Evolutionary conservation across 805 yeast species (phyloP).

Genomic region (Cyberlindnera veronae): DNA sequence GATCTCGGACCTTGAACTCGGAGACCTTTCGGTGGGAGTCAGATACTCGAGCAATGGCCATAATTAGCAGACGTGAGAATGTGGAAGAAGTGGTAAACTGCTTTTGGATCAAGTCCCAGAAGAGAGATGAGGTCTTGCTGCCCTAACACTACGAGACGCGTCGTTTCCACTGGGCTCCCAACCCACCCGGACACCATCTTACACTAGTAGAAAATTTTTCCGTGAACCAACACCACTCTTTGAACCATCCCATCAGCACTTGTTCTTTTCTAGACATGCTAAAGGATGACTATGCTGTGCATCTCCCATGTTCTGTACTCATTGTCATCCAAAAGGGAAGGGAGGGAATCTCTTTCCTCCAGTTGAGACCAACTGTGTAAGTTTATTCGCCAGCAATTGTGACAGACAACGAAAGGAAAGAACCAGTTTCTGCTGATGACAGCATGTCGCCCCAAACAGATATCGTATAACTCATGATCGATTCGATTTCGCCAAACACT

Average conservation of each 20-base stretch:
- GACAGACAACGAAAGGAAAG: neutral
- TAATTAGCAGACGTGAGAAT: neutral
- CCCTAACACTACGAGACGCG: conserved; percentile 4
- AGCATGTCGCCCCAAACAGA: conserved; percentile 32
- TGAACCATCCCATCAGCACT: too few relatives aligned
- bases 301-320: neutral
- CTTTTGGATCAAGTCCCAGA: neutral
- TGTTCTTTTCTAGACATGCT: too few relatives aligned
- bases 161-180: neutral
- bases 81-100: neutral
- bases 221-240: too few relatives aligned
- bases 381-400: neutral
- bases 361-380: conserved; percentile 22
- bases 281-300: too few relatives aligned
- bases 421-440: conserved; percentile 18
- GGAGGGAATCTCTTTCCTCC: too few relatives aligned
- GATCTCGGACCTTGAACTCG: conserved; percentile 44
- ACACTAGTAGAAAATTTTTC: conserved; percentile 6
- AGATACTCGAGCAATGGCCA: neutral
- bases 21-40: conserved; percentile 24
- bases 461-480: conserved; percentile 30
- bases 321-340: too few relatives aligned
- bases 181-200: conserved; percentile 16
- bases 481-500: conserved; percentile 32
- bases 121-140: neutral